Base-by-base conservation (phyloP, 2,329 filamentous ascomycete species). In the Aspergillus transmontanensis region DNA sequence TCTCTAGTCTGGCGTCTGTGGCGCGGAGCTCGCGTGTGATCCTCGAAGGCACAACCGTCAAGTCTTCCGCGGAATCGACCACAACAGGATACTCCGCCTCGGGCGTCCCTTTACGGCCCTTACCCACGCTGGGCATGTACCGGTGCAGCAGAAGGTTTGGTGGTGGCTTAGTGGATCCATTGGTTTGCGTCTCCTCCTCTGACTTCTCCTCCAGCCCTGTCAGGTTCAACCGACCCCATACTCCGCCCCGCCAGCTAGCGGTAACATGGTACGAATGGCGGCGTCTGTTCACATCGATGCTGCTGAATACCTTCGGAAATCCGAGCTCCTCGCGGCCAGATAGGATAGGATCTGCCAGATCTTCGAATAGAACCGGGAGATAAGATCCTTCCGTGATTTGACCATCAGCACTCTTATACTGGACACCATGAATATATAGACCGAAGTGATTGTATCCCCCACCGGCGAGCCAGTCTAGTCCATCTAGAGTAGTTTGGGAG, bases 391-490 rank as follows among this genome's bases (percentile, higher is more conserved):
- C 74, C 1, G 86, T 69, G 0, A 79, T 74, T 0, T 76, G 75
- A 1, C 86, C 85, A 59, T 84, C 72, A 2, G 79, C 76, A 66
- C 82, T 84, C 1, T 75, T 79, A 66, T 88, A 88, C 64, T 87
- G 75, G 1, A 89, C 84, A 0, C 85, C 87, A 64, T 90, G 87
- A 19, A 90, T 82, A 69, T 87, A 89, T 0, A 90, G 79, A 0
- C 86, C 87, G 16, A 87, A 76, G 66, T 84, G 82, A 21, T 77
- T 82, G 71, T 90, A 90, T 0, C 87, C 86, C 0, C 76, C 74
- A 2, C 87, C 87, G 4, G 85, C 86, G 0, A 90, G 81, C 87
- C 87, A 90, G 34, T 83, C 79, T 79, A 90, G 83, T 0, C 83
- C 82, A 43, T 77, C 72, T 2, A 86, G 72, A 1, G 78, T 80